Evolutionary conservation across 345 rosid species (phyloP).

Genomic region (Populus pruinosa): DNA sequence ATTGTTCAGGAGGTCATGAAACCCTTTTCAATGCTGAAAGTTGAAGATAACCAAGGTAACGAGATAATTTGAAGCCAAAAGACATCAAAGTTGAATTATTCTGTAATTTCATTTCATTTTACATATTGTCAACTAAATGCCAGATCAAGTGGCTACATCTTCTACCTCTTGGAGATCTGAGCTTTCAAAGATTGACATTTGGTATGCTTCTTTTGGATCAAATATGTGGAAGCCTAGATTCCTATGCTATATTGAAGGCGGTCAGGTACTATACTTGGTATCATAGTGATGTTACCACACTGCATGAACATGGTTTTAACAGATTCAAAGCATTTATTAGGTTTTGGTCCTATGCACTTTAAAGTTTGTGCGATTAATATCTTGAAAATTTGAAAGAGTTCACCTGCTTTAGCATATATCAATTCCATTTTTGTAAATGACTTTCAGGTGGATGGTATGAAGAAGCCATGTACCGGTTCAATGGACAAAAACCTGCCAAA

Average conservation of each 20-base stretch:
- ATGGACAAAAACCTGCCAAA: conserved; percentile 66
- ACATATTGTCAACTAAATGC: conserved; percentile 12
- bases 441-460: conserved; percentile 71
- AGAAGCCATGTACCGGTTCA: conserved; percentile 61
- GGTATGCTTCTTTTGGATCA: conserved; percentile 86
- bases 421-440: background rate
- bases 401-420: background rate
- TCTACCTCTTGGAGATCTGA: conserved; percentile 58
- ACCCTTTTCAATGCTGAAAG: conserved; percentile 55
- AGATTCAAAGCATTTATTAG: background rate
- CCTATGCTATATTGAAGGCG: conserved; percentile 80
- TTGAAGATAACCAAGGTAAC: conserved; percentile 44
- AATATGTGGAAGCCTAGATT: conserved; percentile 83
- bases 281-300: background rate
- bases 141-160: conserved; percentile 27
- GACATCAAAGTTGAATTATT: background rate
- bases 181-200: conserved; percentile 59
- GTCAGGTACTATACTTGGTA: conserved; percentile 48
- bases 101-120: background rate
- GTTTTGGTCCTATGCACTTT: background rate
- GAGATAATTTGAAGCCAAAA: conserved; percentile 8
- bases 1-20: conserved; percentile 37
- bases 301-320: background rate
- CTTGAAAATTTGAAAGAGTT: background rate
- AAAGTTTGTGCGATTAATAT: background rate